Evolutionary conservation across 345 rosid species (phyloP).

Genomic region (Eucalyptus regnans): DNA sequence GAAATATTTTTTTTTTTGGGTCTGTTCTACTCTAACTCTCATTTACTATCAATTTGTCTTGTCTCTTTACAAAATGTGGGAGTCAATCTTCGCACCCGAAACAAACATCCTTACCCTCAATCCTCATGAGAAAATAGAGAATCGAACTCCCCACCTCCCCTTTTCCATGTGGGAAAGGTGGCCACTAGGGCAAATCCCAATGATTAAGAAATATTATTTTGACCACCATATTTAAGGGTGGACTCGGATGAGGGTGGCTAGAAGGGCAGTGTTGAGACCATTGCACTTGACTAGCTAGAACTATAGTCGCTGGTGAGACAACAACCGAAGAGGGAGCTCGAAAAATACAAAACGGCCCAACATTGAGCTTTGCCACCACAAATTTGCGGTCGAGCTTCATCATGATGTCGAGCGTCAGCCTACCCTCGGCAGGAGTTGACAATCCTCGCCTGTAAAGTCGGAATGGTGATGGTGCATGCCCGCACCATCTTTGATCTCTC

Average conservation of each 20-base stretch:
- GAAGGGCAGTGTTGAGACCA: fast-evolving
- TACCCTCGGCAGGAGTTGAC: background rate
- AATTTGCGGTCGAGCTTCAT: background rate
- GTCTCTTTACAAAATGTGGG: fast-evolving
- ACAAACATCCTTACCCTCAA: too few species aligned
- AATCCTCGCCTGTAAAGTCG: background rate
- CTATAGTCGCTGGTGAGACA: background rate
- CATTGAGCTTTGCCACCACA: background rate
- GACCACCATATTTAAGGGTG: background rate
- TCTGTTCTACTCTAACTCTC: too few species aligned
- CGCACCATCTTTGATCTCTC: background rate
- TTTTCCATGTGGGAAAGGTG: fast-evolving
- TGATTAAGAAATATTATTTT: too few species aligned
- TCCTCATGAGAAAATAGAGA: fast-evolving
- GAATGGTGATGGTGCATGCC: fast-evolving
- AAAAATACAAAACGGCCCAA: too few species aligned
- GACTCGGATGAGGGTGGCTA: background rate
- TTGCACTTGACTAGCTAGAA: too few species aligned
- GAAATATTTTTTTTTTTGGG: too few species aligned
- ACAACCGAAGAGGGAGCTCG: fast-evolving
- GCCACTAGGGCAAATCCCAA: fast-evolving
- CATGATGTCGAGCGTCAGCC: background rate
- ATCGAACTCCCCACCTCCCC: fast-evolving
- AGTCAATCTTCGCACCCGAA: fast-evolving
- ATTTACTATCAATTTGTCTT: too few species aligned